Percentiles rank a stretch among this genome's conserved stretches.
Conservation (phyloP, 371 early-diverging fungal genomes). For the Gilbertella persicaria region DNA sequence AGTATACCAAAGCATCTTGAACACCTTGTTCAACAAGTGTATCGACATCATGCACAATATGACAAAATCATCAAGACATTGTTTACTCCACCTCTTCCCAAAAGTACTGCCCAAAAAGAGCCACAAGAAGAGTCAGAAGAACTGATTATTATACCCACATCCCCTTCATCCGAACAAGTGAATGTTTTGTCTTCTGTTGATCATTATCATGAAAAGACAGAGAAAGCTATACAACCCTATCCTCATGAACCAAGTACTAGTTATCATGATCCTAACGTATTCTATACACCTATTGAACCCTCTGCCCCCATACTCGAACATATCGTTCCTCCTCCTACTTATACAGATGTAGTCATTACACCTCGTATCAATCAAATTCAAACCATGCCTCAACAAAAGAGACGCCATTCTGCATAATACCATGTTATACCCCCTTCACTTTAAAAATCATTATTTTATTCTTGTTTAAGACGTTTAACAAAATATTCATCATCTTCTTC, state of each 20-base stretch:
- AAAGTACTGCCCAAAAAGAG: background rate
- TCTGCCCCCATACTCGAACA: no score
- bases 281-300: no score
- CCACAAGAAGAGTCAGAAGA: background rate
- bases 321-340: slow-evolving; percentile 3
- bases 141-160: background rate
- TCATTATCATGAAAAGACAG: background rate
- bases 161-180: background rate
- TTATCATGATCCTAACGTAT: no score
- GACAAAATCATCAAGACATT: no score
- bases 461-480: background rate
- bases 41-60: no score
- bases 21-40: no score
- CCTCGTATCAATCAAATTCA: background rate
- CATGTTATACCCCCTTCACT: background rate
- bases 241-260: no score
- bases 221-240: no score
- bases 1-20: no score
- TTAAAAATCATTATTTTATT: no score
- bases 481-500: background rate
- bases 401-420: slow-evolving; percentile 1
- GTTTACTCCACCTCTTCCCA: no score
- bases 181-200: background rate
- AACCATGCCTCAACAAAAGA: background rate
- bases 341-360: slow-evolving; percentile 11